phyloP scores from a whole-genome alignment of 805 yeast species.

The Candida piceae region DNA sequence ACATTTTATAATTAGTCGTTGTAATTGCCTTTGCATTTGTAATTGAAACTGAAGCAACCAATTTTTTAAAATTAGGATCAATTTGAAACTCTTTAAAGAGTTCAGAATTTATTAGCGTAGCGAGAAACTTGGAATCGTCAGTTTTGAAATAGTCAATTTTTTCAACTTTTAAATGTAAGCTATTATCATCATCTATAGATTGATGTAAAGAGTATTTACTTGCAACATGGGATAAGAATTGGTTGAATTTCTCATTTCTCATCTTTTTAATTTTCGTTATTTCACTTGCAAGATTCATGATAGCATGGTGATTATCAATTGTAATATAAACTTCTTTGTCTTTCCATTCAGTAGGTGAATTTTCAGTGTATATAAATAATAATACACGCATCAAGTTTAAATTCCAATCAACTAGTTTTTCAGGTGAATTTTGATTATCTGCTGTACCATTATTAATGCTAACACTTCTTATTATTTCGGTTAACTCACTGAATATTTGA shows the following conservation, averaged over 20 bases:
- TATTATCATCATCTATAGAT: slow-evolving; percentile 1
- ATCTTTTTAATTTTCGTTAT: slow-evolving; percentile 15
- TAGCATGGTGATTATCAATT: slow-evolving; percentile 12
- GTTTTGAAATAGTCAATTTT: slow-evolving; percentile 4
- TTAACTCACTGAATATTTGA: slow-evolving; percentile 22
- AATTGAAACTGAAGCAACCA: slow-evolving; percentile 47
- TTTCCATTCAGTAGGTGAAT: slow-evolving; percentile 9
- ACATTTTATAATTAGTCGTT: slow-evolving; percentile 31
- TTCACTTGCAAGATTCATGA: slow-evolving; percentile 18
- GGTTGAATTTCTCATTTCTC: slow-evolving; percentile 8
- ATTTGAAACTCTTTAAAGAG: slow-evolving; percentile 45
- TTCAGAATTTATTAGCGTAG: slow-evolving; percentile 36
- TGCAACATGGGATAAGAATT: slow-evolving; percentile 13
- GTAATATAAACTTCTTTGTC: slow-evolving; percentile 11
- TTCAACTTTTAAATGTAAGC: slow-evolving; percentile 11
- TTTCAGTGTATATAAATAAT: slow-evolving; percentile 31
- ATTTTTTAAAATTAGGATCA: slow-evolving; percentile 31
- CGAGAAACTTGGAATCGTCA: slow-evolving; percentile 26
- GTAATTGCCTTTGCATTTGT: slow-evolving; percentile 41
- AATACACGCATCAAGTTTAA: slow-evolving; percentile 45
- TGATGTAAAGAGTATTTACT: background rate
- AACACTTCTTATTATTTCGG: slow-evolving; percentile 10
- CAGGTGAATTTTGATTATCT: slow-evolving; percentile 15
- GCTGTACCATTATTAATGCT: slow-evolving; percentile 14
- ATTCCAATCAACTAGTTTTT: slow-evolving; percentile 47